Evolutionary conservation across 306 rosid genomes (phyloP), one percentile per base, ranked within the genome.

Genomic region (Inga leiocalycina): DNA sequence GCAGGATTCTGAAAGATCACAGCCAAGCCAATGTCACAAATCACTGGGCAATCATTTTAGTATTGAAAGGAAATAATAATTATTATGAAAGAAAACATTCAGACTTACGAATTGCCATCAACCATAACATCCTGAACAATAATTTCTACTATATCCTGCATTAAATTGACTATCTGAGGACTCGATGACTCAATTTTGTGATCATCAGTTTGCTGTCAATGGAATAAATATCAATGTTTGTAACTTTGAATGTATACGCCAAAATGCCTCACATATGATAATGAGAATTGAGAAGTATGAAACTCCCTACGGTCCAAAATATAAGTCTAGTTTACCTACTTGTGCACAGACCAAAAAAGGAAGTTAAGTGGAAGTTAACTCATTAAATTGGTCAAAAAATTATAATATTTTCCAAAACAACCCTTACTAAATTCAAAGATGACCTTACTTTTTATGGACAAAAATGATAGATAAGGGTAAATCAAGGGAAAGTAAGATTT

Each of bases 121-220:
- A 76, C n/a, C 97, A 97, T 97, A 82, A 92, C 93, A 88, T 97
- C 99, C 83, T 90, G 91, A 62, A 86, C 88, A 86, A 97, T 88
- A 84, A 97, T 97, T 88, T 97, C 99, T 82, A 94, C 88, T 79
- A 94, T 94, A 87, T 97, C 98, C 82, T 97, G 99, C 83, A 97
- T 87, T 71, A 92, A 98, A 79, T 97, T 92, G 90, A 92, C 91
- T 84, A 94, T 87, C 84, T 90, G 97, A 64, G 95, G 79, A 78
- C 67, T 71, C 61, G 37, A 61, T 46, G 32, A 62, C 51, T 80
- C 89, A 44, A 24, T 69, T 43, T 86, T 86, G 52, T 78, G 86
- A 19, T 77, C 90, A 24, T 88, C 89, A 17, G 73, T 62, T 81
- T 65, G 90, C 99, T 97, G 97, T 81, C 88, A 87, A 74, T 66